A percentile compares a stretch with the other conserved stretches of the same genome.
These are phyloP conservation scores for Byssoonygena ceratinophila DNA, from an alignment of 2,329 filamentous ascomycete species.

Conservation along the genomic window DNA sequence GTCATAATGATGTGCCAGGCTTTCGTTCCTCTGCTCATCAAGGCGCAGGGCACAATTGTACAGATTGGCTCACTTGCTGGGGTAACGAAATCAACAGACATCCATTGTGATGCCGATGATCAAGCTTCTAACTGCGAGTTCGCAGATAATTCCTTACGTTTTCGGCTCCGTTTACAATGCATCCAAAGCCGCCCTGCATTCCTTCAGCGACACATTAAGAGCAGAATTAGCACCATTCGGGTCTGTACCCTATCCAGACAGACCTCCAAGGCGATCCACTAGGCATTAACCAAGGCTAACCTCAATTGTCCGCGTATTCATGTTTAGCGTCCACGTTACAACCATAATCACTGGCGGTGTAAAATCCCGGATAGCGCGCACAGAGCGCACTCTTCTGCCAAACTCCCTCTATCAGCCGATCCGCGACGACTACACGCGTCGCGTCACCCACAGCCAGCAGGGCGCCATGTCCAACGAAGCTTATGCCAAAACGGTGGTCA, in stretches of 20 bases:
- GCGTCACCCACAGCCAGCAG: constrained; percentile 46
- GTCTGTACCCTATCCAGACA: constrained; percentile 22
- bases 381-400: constrained; percentile 37
- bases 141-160: constrained; percentile 35
- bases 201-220: constrained; percentile 48
- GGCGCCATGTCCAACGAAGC: constrained; percentile 42
- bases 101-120: neutral
- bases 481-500: constrained; percentile 48
- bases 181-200: constrained; percentile 50
- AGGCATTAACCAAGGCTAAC: too few species aligned
- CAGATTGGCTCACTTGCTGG: constrained; percentile 39
- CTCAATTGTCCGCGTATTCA: too few species aligned
- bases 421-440: constrained; percentile 41
- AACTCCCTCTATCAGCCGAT: constrained; percentile 45
- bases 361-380: constrained; percentile 48
- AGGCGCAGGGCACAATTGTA: constrained; percentile 36
- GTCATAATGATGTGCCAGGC: constrained; percentile 49
- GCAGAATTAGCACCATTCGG: constrained; percentile 46
- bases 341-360: constrained; percentile 52
- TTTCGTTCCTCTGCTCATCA: constrained; percentile 46
- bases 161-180: constrained; percentile 46
- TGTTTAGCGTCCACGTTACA: constrained; percentile 40
- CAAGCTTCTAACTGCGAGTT: neutral
- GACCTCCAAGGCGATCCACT: too few species aligned
- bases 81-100: constrained; percentile 18